A percentile compares a stretch with the other conserved stretches of the same genome.
Conservation (phyloP, 495 filamentous ascomycete genomes). For the Chlorociboria aeruginascens region DNA sequence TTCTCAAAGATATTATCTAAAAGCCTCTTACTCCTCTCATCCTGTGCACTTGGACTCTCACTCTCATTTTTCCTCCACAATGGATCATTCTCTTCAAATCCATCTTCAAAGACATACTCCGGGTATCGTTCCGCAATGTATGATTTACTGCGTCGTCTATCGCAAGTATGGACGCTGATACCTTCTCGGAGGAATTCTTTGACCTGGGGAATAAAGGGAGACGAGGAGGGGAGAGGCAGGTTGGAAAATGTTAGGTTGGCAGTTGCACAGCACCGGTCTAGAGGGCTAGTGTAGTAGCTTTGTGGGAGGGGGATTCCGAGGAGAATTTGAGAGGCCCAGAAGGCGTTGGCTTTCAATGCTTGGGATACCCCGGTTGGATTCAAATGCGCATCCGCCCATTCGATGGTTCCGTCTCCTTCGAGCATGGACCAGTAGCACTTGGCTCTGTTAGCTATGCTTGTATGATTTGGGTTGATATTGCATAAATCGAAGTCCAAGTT, state of each 20-base stretch:
- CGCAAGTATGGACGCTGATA: constrained; percentile 69
- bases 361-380: constrained; percentile 47
- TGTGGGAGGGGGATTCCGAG: constrained; percentile 49
- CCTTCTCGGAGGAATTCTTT: constrained; percentile 64
- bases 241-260: constrained; percentile 47
- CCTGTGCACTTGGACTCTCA: constrained; percentile 43
- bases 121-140: constrained; percentile 49
- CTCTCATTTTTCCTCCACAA: constrained; percentile 45
- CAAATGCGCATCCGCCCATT: constrained; percentile 61
- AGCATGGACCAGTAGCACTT: constrained; percentile 65
- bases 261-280: constrained; percentile 56
- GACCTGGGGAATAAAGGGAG: constrained; percentile 47
- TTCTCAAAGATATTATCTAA: constrained; percentile 52
- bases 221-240: constrained; percentile 34
- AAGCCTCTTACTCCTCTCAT: constrained; percentile 37
- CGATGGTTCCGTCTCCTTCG: constrained; percentile 50
- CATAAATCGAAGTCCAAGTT: too few relatives aligned
- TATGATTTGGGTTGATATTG: neutral
- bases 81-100: constrained; percentile 50
- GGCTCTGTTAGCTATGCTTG: neutral
- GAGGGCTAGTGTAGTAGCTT: constrained; percentile 56
- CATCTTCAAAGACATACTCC: constrained; percentile 44
- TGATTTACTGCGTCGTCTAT: constrained; percentile 46
- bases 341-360: constrained; percentile 46
- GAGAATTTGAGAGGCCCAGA: constrained; percentile 47